Percentiles rank a stretch among this genome's conserved stretches.
Conservation (phyloP, 1,284 basidiomycete species). For the Boletus hoseneyae region DNA sequence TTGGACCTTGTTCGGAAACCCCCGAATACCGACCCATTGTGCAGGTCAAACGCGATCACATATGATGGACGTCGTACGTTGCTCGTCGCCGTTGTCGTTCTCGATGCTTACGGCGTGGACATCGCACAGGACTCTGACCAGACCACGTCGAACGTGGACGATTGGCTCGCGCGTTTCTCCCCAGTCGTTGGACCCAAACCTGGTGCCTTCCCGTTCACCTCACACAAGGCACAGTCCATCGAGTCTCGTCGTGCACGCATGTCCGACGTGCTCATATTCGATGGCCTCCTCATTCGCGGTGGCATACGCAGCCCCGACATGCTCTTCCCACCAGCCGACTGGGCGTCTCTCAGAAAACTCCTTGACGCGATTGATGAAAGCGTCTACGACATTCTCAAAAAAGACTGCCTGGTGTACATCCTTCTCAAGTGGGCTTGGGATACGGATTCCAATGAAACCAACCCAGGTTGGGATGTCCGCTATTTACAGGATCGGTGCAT, state of each 20-base stretch:
- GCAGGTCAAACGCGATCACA: neutral
- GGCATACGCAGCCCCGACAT: slow-evolving; percentile 53
- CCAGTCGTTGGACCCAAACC: slow-evolving; percentile 10
- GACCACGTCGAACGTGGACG: slow-evolving; percentile 15
- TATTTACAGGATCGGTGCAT: slow-evolving; percentile 58
- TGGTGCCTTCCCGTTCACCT: slow-evolving; percentile 23
- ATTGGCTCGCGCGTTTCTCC: slow-evolving; percentile 26
- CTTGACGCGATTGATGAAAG: slow-evolving; percentile 58
- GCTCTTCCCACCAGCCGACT: slow-evolving; percentile 66
- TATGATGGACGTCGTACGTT: slow-evolving; percentile 36
- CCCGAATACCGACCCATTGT: slow-evolving; percentile 9
- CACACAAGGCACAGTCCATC: slow-evolving; percentile 40
- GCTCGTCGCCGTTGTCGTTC: slow-evolving; percentile 1
- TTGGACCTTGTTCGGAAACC: slow-evolving; percentile 3
- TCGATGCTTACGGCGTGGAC: slow-evolving; percentile 3
- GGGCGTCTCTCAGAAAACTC: slow-evolving; percentile 48
- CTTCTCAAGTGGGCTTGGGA: slow-evolving; percentile 73
- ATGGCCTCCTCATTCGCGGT: slow-evolving; percentile 65
- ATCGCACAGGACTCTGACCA: slow-evolving; percentile 14
- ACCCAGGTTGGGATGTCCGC: slow-evolving; percentile 30
- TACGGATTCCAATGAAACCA: slow-evolving; percentile 55
- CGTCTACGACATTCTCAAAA: slow-evolving; percentile 69
- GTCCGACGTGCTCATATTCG: slow-evolving; percentile 66
- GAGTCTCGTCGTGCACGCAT: slow-evolving; percentile 58
- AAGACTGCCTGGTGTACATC: slow-evolving; percentile 73